These are phyloP conservation scores for Dactylellina cionopaga DNA, from an alignment of 2,329 filamentous ascomycete genomes.

Conservation along the genomic window DNA sequence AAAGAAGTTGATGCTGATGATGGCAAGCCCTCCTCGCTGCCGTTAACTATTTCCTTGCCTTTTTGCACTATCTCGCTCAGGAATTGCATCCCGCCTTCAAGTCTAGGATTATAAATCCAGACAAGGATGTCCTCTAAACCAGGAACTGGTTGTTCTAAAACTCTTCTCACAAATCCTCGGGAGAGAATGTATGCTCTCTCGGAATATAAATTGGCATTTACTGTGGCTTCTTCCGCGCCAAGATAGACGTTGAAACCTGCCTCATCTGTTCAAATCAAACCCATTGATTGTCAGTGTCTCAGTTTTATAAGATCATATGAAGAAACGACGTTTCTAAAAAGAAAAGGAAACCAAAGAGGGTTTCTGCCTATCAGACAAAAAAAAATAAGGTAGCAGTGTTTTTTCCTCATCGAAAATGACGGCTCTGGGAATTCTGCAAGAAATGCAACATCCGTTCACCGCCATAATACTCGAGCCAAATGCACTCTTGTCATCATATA, in stretches of 20 bases:
- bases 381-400: constrained; percentile 65
- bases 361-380: constrained; percentile 35
- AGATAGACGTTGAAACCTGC: constrained; percentile 69
- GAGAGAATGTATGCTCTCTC: constrained; percentile 68
- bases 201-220: constrained; percentile 65
- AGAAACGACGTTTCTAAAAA: constrained; percentile 12
- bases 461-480: constrained; percentile 67
- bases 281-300: constrained; percentile 4
- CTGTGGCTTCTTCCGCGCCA: constrained; percentile 62
- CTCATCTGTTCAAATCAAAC: constrained; percentile 63
- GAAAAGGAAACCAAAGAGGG: neutral
- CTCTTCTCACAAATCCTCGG: constrained; percentile 65
- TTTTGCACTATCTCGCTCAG: constrained; percentile 63
- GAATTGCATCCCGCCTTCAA: constrained; percentile 59
- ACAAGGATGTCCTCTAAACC: constrained; percentile 67
- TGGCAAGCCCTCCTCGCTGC: constrained; percentile 58
- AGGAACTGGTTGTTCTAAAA: constrained; percentile 61
- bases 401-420: constrained; percentile 68
- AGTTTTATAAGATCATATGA: neutral
- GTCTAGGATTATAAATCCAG: constrained; percentile 64
- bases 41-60: constrained; percentile 61
- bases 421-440: constrained; percentile 59
- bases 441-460: constrained; percentile 40
- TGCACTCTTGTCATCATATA: constrained; percentile 61
- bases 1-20: constrained; percentile 50